Percentiles rank a stretch among this genome's conserved stretches.
Evolutionary conservation across 1,139 yeast species (phyloP).

Genomic region (Pichia sp.): DNA sequence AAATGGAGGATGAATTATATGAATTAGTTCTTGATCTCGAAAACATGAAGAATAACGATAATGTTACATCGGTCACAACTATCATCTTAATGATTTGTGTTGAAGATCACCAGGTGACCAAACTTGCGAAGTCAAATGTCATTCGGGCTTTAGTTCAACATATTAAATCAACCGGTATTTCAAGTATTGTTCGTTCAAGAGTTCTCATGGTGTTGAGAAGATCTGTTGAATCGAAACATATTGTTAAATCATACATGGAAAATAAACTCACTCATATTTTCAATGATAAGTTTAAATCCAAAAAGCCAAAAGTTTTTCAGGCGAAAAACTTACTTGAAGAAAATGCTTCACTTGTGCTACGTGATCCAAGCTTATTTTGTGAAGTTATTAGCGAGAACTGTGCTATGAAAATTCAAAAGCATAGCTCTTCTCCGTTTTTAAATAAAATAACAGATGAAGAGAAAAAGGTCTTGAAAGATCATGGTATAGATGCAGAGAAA

Average conservation of each 20-base stretch:
- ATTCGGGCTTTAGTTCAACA: slow-evolving; percentile 24
- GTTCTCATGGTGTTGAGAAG: slow-evolving; percentile 51
- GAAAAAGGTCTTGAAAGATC: slow-evolving; percentile 14
- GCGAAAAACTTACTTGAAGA: slow-evolving; percentile 47
- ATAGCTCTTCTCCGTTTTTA: background rate
- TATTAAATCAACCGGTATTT: slow-evolving; percentile 21
- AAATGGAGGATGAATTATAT: slow-evolving; percentile 32
- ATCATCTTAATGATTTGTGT: slow-evolving; percentile 47
- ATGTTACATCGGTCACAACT: slow-evolving; percentile 44
- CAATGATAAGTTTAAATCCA: background rate
- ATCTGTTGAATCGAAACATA: slow-evolving; percentile 55
- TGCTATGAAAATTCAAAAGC: slow-evolving; percentile 29
- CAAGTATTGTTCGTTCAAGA: slow-evolving; percentile 25
- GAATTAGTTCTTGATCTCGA: slow-evolving; percentile 33
- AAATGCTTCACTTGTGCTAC: slow-evolving; percentile 44
- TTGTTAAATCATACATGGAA: slow-evolving; percentile 41
- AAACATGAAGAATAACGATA: slow-evolving; percentile 33
- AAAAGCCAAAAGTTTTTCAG: slow-evolving; percentile 28
- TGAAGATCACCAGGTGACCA: slow-evolving; percentile 31
- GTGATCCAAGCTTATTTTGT: slow-evolving; percentile 50
- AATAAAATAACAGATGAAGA: slow-evolving; percentile 16
- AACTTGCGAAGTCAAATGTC: slow-evolving; percentile 37
- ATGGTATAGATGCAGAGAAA: slow-evolving; percentile 20
- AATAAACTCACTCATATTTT: slow-evolving; percentile 35
- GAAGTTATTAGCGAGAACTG: slow-evolving; percentile 44